Conservation (phyloP, 139 green algal genomes). For the Chlorella sp. region DNA sequence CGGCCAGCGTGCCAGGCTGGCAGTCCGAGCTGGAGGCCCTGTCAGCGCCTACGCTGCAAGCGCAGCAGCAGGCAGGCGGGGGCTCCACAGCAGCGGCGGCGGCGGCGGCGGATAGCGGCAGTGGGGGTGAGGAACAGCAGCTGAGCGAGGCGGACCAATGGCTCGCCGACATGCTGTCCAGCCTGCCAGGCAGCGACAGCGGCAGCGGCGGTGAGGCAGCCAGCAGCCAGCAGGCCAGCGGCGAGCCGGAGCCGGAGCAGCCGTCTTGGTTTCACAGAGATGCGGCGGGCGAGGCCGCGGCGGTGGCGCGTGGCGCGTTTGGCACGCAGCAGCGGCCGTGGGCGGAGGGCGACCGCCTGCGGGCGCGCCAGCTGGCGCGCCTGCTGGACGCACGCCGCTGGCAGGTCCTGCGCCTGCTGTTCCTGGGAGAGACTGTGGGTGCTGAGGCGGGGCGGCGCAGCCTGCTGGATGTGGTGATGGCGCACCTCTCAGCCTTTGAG, state of each 20-base stretch:
- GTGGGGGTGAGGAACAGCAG: not conserved
- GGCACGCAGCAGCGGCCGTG: not conserved
- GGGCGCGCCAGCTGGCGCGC: constrained; percentile 2
- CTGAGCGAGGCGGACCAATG: no score
- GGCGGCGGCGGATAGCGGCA: not conserved
- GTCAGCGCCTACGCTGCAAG: not conserved
- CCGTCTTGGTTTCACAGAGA: not conserved
- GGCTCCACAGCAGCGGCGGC: not conserved
- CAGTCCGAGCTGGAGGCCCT: not conserved
- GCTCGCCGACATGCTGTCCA: not conserved
- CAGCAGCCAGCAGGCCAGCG: constrained; percentile 6
- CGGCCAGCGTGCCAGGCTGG: not conserved
- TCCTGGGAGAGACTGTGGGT: not conserved
- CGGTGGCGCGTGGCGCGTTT: not conserved
- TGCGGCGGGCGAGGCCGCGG: not conserved
- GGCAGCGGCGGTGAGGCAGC: no score
- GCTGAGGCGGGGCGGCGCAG: not conserved
- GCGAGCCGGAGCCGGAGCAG: not conserved
- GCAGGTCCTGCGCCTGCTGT: constrained; percentile 15
- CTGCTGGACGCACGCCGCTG: constrained; percentile 11
- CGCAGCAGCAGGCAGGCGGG: not conserved
- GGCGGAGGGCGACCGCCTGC: not conserved
- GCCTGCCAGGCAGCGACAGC: not conserved
- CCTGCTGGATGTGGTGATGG: constrained; percentile 6
- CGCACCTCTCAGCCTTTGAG: not conserved